phyloP scores from a whole-genome alignment of 2,329 filamentous ascomycete genomes.

The Tolypocladium cylindrosporum region DNA sequence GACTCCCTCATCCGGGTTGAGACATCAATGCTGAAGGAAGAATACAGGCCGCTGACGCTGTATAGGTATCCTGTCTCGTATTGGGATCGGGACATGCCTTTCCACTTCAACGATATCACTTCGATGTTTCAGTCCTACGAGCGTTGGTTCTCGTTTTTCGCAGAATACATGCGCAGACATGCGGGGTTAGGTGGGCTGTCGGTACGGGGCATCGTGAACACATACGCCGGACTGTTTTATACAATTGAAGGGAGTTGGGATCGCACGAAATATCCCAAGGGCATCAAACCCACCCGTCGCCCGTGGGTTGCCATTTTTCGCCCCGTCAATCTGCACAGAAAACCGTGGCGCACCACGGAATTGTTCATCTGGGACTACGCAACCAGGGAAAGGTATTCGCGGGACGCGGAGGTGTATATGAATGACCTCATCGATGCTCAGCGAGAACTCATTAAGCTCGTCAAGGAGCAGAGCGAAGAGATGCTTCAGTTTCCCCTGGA shows the following conservation, averaged over 20 bases:
- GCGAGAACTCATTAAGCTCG: constrained; percentile 27
- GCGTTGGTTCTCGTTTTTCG: constrained; percentile 14
- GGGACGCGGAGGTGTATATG: constrained; percentile 11
- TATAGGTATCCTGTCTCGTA: constrained; percentile 33
- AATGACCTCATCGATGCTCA: constrained; percentile 35
- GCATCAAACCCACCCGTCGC: constrained; percentile 19
- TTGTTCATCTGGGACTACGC: constrained; percentile 45
- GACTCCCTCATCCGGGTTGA: background rate
- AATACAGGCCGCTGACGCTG: constrained; percentile 16
- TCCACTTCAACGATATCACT: constrained; percentile 10
- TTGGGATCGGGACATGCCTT: constrained; percentile 14
- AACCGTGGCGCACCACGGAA: constrained; percentile 26
- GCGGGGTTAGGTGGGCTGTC: background rate
- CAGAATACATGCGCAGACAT: background rate
- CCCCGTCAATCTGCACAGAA: constrained; percentile 25
- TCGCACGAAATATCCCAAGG: constrained; percentile 5
- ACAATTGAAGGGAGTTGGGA: constrained; percentile 17
- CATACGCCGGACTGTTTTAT: constrained; percentile 36
- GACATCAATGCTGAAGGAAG: background rate
- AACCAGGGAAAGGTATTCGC: constrained; percentile 14
- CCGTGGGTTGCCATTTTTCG: constrained; percentile 44
- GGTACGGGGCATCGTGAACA: constrained; percentile 7
- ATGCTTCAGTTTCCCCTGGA: constrained; percentile 21
- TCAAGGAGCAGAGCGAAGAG: constrained; percentile 18
- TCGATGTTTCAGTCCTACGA: constrained; percentile 10